Evolutionary conservation across 192 early-diverging fungal species (phyloP), one percentile per base, ranked within the genome.

Genomic region (Entomortierella chlamydospora): DNA sequence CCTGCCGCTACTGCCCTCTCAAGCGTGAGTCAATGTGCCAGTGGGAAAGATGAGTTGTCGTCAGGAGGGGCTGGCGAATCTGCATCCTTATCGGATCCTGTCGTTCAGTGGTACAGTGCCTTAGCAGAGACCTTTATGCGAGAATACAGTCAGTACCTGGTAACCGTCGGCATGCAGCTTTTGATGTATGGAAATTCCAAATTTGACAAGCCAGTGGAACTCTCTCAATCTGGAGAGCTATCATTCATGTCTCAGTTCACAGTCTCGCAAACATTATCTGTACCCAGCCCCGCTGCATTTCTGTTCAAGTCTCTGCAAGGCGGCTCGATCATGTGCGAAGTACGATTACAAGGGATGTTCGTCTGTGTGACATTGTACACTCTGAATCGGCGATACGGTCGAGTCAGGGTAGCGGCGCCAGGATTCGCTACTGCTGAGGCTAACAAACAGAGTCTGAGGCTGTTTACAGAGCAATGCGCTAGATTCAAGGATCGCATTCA

Each of bases 241-340:
- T 66, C 83, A 13, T 89, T 73, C 62, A 81, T 83, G 62, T 85
- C 84, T 0, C 79, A 68, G 41, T 86, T 86, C 37, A 83, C 72
- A 13, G 81, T 84, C 10, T 76, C 81, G 0, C 76, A 85, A 17
- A 63, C 83, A 31, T 52, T 82, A 20, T 63, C 81, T 6, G 80
- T 86, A 7, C 37, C 64, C 9, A 84, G 74, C 56, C 87, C 88
- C 5, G 83, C 85, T 1, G 83, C 84, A 0, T 89, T 85, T 31
- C 54, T 88, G 23, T 71, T 88, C 31, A 88, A 90, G 63, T 83
- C 82, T 0, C 82, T 87, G 29, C 72, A 83, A 56, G 87, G 83
- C 4, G 89, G 89, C 6, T 83, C 85, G 0, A 85, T 90, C 30
- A 85, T 90, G 83, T 88, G 86, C 26, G 87, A 90, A 61, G 87